These are phyloP conservation scores for Vanderwaltozyma verrucispora DNA, from an alignment of 805 yeast genomes.

Conservation along the genomic window DNA sequence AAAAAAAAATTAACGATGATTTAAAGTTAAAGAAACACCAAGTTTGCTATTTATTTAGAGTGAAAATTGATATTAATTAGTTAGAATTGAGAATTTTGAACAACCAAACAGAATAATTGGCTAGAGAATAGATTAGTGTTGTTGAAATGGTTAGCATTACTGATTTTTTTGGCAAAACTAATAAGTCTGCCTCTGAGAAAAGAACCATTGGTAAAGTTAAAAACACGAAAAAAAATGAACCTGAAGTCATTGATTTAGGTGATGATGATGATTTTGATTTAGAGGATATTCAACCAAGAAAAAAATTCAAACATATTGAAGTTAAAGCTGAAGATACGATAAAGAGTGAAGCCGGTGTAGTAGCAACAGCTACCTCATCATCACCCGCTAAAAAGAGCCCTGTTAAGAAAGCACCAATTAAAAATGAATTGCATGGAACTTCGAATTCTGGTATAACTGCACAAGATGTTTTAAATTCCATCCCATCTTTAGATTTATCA, in stretches of 20 bases:
- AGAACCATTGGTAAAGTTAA: not conserved
- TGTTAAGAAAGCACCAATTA: not conserved
- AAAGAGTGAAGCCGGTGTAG: too few species aligned
- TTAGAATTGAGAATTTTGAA: too few species aligned
- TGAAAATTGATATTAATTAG: too few species aligned
- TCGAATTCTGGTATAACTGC: constrained; percentile 8
- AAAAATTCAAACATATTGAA: not conserved
- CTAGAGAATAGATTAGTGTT: too few species aligned
- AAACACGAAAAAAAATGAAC: not conserved
- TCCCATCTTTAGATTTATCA: constrained; percentile 66
- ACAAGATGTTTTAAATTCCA: constrained; percentile 36
- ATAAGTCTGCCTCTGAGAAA: constrained; percentile 4
- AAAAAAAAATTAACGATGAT: too few species aligned
- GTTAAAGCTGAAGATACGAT: not conserved
- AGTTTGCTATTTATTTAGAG: too few species aligned
- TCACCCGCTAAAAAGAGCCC: too few species aligned
- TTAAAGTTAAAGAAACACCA: too few species aligned
- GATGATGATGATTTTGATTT: constrained; percentile 7
- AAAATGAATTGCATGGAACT: not conserved
- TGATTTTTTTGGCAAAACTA: constrained; percentile 29
- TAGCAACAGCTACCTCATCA: too few species aligned
- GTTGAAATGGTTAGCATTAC: constrained; percentile 31
- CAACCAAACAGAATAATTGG: too few species aligned
- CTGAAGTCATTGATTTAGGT: constrained; percentile 8
- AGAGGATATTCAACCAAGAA: not conserved